phyloP scores from a whole-genome alignment of 331 rosid genomes.

The Spiraea crenata region DNA sequence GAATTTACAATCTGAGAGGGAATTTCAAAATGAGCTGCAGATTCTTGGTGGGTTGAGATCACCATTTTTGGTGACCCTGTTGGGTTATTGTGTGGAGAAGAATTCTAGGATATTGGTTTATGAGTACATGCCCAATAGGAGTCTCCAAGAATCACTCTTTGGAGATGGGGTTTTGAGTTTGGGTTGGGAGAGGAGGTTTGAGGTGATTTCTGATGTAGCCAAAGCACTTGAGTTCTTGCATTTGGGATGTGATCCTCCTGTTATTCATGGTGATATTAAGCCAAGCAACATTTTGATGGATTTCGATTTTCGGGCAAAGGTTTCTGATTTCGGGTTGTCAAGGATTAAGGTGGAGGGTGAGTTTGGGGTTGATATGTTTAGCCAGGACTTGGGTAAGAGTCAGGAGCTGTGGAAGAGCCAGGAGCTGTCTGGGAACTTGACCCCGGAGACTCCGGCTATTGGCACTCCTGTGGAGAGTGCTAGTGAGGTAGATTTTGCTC shows the following conservation, averaged over 20 bases:
- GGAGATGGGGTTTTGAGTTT: constrained; percentile 54
- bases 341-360: constrained; percentile 87
- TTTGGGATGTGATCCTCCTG: constrained; percentile 90
- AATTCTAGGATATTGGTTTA: constrained; percentile 67
- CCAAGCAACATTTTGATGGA: constrained; percentile 91
- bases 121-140: constrained; percentile 83
- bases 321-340: constrained; percentile 87
- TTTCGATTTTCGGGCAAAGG: constrained; percentile 55
- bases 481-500: constrained; percentile 90
- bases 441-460: constrained; percentile 59
- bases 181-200: constrained; percentile 86
- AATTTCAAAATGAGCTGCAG: constrained; percentile 92
- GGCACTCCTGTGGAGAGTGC: constrained; percentile 76
- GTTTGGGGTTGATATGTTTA: constrained; percentile 73
- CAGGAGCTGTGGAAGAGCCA: constrained; percentile 78
- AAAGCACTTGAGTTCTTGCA: constrained; percentile 86
- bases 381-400: constrained; percentile 82
- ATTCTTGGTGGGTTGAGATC: constrained; percentile 91
- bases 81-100: constrained; percentile 84
- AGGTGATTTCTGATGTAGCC: constrained; percentile 65
- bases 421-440: constrained; percentile 79
- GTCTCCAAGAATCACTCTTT: constrained; percentile 87
- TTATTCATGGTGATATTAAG: constrained; percentile 88
- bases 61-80: constrained; percentile 74
- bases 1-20: constrained; percentile 72